Base-by-base conservation (phyloP, 106 monocot genomes). In the Triglochin maritima region DNA sequence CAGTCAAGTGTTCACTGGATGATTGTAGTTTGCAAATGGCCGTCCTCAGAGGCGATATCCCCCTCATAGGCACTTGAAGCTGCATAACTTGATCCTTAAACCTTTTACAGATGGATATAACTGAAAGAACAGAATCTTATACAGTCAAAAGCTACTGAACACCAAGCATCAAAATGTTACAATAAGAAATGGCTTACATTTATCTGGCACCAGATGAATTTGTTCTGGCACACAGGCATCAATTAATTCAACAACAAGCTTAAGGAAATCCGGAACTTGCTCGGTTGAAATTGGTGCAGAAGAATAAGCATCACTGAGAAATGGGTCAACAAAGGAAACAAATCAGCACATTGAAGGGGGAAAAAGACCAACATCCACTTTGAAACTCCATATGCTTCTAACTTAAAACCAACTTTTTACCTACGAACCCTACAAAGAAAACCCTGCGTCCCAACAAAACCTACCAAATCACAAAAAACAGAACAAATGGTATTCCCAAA, bases 1-100 rank as follows among this genome's bases (percentile, higher is more conserved):
- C 4, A 17, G 83, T 98, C 77, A 98, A 79, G 45, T 88, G 87
- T 70, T 98, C 88, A 44, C 86, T 64, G 0, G 88, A 88, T 56
- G 62, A 57, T 65, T 82, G 91, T 52, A 98, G 75, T 72, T 98
- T 98, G 49, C 72, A 76, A 59, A 92, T 58, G 52, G 96, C 96
- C 49, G 82, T 79, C 75, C 84, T 71, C 55, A 98, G 75, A 4
- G 96, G 96, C 60, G 77, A 81, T 54, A 98, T 77, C 63, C 88
- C 96, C 46, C 69, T 77, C 6, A 91, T 82, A 2, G 96, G 91
- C 41, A 71, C 77, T 63, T 88, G 76, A 56, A 79, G 85, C 44
- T 79, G 82, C 74, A 98, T 73, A 10, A 92, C 70, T 57, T 91
- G 81, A 42, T 98, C 91, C 79, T 91, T 98, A 29, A 86, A 82